These are phyloP conservation scores for Trametes coccinea DNA, from an alignment of 768 basidiomycete genomes.

Conservation along the genomic window DNA sequence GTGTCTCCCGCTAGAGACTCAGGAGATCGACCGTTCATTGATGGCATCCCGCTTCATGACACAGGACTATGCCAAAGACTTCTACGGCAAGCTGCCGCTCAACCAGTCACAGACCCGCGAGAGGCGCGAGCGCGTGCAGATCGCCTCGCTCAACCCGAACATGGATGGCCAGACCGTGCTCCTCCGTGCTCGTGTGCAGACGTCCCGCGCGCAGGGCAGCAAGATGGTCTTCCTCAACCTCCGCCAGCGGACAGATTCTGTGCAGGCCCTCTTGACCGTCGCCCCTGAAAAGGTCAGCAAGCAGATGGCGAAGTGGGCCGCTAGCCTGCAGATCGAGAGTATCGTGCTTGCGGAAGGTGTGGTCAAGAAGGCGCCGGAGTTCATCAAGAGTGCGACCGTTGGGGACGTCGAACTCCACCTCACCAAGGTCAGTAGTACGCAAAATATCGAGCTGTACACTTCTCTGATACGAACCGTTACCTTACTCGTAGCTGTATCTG, in stretches of 20 bases:
- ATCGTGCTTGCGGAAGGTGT: constrained; percentile 89
- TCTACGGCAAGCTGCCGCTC: constrained; percentile 86
- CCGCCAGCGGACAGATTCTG: constrained; percentile 82
- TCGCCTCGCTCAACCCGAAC: constrained; percentile 59
- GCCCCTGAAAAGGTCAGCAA: constrained; percentile 81
- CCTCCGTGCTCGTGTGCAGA: constrained; percentile 89
- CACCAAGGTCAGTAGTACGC: constrained; percentile 55
- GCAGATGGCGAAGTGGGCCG: constrained; percentile 96
- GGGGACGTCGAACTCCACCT: constrained; percentile 87
- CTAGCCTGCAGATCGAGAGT: constrained; percentile 75
- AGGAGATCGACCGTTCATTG: neutral
- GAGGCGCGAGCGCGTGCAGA: constrained; percentile 58
- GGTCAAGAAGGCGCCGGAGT: constrained; percentile 75
- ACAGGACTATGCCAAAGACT: constrained; percentile 75
- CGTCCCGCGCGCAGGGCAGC: constrained; percentile 86
- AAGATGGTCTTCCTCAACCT: constrained; percentile 96
- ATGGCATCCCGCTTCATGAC: neutral
- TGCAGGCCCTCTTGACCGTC: constrained; percentile 81
- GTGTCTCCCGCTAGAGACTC: constrained; percentile 18
- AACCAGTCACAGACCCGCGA: constrained; percentile 88
- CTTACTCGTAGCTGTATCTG: constrained; percentile 46
- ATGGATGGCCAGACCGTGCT: constrained; percentile 75
- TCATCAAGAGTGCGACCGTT: constrained; percentile 90
- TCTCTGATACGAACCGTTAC: neutral
- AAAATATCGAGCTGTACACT: neutral